Conservation (phyloP, 202 grass and related monocot species). For the Zizania palustris region DNA sequence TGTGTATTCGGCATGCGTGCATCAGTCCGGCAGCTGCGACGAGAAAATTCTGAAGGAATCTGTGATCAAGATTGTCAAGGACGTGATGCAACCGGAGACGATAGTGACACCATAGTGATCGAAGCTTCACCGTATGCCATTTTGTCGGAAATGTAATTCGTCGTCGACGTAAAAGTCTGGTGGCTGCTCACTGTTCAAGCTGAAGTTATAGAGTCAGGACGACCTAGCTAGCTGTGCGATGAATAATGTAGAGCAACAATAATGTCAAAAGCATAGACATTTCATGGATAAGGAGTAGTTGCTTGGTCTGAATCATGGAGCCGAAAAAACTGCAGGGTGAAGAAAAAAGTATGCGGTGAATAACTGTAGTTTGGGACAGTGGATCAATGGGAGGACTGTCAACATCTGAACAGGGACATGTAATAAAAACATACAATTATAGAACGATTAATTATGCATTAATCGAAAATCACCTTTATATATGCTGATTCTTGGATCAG, state of each 20-base stretch:
- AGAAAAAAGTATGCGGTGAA: background rate
- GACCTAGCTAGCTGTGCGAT: background rate
- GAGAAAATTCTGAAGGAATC: conserved; percentile 44
- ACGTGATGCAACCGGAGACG: conserved; percentile 12
- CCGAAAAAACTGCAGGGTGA: background rate
- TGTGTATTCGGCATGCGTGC: background rate
- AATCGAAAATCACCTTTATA: background rate
- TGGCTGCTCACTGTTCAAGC: background rate
- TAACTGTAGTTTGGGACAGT: conserved; percentile 3
- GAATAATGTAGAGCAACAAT: background rate
- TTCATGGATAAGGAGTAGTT: background rate
- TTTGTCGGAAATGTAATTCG: background rate
- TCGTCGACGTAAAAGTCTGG: background rate
- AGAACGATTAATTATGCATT: background rate
- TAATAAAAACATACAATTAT: background rate
- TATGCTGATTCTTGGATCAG: background rate
- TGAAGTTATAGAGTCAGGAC: background rate
- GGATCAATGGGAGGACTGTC: background rate
- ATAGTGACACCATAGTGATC: background rate
- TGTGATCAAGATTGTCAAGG: conserved; percentile 18
- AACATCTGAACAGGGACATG: background rate
- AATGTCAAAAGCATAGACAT: conserved; percentile 11
- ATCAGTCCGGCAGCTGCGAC: conserved; percentile 42
- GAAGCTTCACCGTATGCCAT: background rate
- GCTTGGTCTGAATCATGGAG: background rate